Base-by-base conservation (phyloP, 257 asterid genomes). In the Capsicum pubescens region DNA sequence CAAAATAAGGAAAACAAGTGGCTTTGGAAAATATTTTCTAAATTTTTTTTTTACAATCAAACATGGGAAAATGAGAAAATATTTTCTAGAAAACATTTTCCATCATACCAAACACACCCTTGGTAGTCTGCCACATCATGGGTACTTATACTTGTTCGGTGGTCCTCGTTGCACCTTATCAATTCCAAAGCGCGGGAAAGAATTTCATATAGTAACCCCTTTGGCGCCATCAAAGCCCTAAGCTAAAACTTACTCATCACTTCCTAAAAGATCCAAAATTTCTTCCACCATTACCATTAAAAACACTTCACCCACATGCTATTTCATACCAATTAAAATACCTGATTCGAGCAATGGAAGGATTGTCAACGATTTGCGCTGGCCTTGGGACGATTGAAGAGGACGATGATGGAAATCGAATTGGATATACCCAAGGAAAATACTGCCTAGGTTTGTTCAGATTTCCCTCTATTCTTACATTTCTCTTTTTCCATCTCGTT, bases 331-430 rank as follows among this genome's bases (percentile, higher is more conserved):
- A 17, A 9, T 63, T 35, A 3, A 59, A 32, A 3, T 69, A 32
- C 55, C 12, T 56, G 10, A 32, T 11, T 82, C 17, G 5, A 39
- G 55, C 81, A 68, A 95, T 96, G 99, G 99, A 95, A 80, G 97
- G 94, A 61, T 84, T 95, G 81, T 93, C 98, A 5, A 87, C 81
- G 81, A 90, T 94, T 64, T 96, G 98, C 80, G 92, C 93, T 26
- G 98, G 99, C 82, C 86, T 96, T 35, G 99, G 98, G 46, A 39
- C 46, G n/a, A 52, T 90, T 5, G 95, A 91, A 54, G 98, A 94
- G 79, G 98, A 93, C 84, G 99, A 90, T 9, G 19, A 89, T 44
- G 95, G 91, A 70, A 93, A 90, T 78, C 90, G 86, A 81, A 88
- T 90, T 77, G 94, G 94, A 72, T 97, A 97, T 68, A 80, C 86